Percentiles rank a stretch among this genome's conserved stretches.
Evolutionary conservation across 1,139 yeast species (phyloP).

Genomic region (Suhomyces panamericanus): DNA sequence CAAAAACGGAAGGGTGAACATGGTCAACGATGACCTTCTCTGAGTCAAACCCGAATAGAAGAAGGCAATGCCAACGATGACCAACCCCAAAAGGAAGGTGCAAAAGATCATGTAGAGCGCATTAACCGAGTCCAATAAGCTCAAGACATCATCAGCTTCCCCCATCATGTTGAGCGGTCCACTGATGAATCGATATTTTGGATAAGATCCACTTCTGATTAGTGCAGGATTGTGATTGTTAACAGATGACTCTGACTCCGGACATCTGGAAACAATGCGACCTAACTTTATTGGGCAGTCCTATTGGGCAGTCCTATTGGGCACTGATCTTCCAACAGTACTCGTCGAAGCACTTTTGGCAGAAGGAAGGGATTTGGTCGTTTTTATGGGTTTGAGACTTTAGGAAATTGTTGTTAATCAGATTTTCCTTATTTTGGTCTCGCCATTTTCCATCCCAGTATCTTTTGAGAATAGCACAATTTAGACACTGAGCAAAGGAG

Average conservation of each 20-base stretch:
- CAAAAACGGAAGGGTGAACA: conserved; percentile 51
- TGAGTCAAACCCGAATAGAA: conserved; percentile 63
- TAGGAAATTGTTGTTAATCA: not conserved
- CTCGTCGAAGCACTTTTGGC: conserved; percentile 22
- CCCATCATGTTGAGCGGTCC: not conserved
- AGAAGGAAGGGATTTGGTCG: conserved; percentile 18
- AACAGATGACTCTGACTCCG: not conserved
- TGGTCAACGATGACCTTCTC: conserved; percentile 54
- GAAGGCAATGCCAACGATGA: conserved; percentile 45
- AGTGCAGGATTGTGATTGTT: not conserved
- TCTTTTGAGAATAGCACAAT: conserved; percentile 60
- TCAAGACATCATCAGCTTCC: conserved; percentile 3
- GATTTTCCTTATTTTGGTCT: not conserved
- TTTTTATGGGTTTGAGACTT: not conserved
- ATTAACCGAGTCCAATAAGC: conserved; percentile 25
- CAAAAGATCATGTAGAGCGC: conserved; percentile 42
- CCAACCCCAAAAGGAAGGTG: conserved; percentile 34
- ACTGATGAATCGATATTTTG: not conserved
- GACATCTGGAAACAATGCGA: not conserved
- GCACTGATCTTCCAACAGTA: conserved; percentile 22
- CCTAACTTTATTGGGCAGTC: too few species aligned
- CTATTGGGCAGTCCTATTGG: too few species aligned
- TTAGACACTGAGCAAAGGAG: conserved; percentile 50
- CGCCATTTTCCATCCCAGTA: conserved; percentile 42
- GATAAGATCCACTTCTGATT: not conserved